Conservation (phyloP, 2,329 filamentous ascomycete genomes). For the Neoarthrinium moseri region DNA sequence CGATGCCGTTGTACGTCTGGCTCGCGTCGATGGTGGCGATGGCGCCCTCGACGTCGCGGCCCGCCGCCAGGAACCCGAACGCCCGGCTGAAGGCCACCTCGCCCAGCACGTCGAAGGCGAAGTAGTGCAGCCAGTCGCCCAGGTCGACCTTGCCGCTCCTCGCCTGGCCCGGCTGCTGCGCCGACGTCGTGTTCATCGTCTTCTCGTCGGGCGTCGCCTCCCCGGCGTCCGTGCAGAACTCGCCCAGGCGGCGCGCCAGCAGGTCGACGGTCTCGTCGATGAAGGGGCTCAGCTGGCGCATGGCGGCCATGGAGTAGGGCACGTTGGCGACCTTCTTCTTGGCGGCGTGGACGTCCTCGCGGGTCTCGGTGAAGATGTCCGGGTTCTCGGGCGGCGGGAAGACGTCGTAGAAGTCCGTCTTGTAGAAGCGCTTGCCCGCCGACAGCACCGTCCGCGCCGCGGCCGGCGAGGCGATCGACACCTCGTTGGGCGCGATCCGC, state of each 20-base stretch:
- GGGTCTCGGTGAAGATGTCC: slow-evolving; percentile 56
- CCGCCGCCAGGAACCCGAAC: slow-evolving; percentile 52
- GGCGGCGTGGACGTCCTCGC: slow-evolving; percentile 52
- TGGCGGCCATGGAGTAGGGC: slow-evolving; percentile 52
- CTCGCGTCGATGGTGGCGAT: slow-evolving; percentile 52
- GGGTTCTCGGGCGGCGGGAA: slow-evolving; percentile 57
- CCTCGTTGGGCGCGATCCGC: slow-evolving; percentile 47
- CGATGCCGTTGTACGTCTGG: slow-evolving; percentile 51
- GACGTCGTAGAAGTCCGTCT: slow-evolving; percentile 52
- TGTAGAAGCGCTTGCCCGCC: slow-evolving; percentile 51
- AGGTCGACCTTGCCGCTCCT: slow-evolving; percentile 39
- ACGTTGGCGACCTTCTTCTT: slow-evolving; percentile 54
- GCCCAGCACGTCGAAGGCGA: slow-evolving; percentile 49
- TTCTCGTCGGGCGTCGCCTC: slow-evolving; percentile 12
- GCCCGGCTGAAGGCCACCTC: slow-evolving; percentile 50
- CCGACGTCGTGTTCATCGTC: too few species aligned
- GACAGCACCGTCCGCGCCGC: slow-evolving; percentile 43
- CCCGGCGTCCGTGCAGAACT: slow-evolving; percentile 28
- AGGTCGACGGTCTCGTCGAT: slow-evolving; percentile 51
- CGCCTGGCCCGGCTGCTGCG: too few species aligned
- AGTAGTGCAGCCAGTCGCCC: slow-evolving; percentile 42
- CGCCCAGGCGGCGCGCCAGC: slow-evolving; percentile 40
- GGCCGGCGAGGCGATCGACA: slow-evolving; percentile 44
- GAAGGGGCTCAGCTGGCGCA: slow-evolving; percentile 49
- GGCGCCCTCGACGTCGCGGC: slow-evolving; percentile 46